Percentiles rank a stretch among this genome's conserved stretches.
These are phyloP conservation scores for Verticillium isaacii DNA, from an alignment of 2,329 filamentous ascomycete genomes.

Conservation along the genomic window DNA sequence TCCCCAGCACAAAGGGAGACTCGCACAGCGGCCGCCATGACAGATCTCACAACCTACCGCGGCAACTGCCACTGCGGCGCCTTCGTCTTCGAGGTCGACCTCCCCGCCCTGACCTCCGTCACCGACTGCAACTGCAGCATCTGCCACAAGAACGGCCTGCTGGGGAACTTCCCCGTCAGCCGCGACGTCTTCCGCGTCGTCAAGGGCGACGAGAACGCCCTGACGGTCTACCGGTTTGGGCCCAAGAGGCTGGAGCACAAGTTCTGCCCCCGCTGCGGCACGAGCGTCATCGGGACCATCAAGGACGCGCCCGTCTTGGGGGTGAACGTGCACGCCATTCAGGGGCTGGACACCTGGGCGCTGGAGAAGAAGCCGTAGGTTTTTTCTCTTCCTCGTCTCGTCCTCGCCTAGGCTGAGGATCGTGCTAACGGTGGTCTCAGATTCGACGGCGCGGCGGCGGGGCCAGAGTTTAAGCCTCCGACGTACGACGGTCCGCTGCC, in stretches of 20 bases:
- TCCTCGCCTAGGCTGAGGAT: background rate
- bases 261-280: conserved; percentile 50
- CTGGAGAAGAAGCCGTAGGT: conserved; percentile 31
- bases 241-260: conserved; percentile 32
- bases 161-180: conserved; percentile 28
- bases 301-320: conserved; percentile 21
- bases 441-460: conserved; percentile 29
- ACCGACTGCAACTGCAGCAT: conserved; percentile 64
- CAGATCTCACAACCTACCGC: conserved; percentile 36
- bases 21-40: background rate
- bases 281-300: conserved; percentile 29
- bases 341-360: conserved; percentile 36
- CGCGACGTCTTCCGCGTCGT: conserved; percentile 34
- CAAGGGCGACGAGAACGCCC: conserved; percentile 35
- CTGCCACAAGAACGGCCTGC: conserved; percentile 46
- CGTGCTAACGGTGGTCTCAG: conserved; percentile 17
- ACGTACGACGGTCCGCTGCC: conserved; percentile 37
- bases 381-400: no score
- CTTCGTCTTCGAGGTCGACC: conserved; percentile 43
- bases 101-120: conserved; percentile 54
- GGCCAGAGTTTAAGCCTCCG: conserved; percentile 26
- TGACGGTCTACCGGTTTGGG: conserved; percentile 41
- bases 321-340: conserved; percentile 42
- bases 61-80: conserved; percentile 55
- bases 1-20: background rate